Conservation (phyloP, 2,329 filamentous ascomycete genomes). For the Verticillium longisporum region DNA sequence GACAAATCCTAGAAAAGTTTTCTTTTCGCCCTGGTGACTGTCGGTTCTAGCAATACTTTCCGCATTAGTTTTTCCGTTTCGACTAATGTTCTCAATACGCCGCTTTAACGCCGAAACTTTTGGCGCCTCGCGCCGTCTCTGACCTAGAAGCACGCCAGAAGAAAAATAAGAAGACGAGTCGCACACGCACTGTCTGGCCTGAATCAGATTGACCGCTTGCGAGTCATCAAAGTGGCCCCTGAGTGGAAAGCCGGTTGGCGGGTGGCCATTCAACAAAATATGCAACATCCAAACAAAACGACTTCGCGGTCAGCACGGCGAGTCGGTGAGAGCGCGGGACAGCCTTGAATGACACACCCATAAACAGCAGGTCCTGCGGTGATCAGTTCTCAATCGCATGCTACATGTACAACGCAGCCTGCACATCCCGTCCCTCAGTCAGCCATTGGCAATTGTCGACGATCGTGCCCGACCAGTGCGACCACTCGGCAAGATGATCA, state of each 20-base stretch:
- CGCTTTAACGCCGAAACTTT: too few species aligned
- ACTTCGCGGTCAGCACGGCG: background rate
- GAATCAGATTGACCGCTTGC: background rate
- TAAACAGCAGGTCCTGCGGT: background rate
- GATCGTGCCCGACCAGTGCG: background rate
- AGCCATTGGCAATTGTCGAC: background rate
- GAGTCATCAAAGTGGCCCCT: background rate
- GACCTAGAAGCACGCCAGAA: background rate
- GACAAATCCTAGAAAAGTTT: too few species aligned
- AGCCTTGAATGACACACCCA: background rate
- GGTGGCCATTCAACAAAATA: background rate
- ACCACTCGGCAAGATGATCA: background rate
- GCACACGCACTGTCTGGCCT: too few species aligned
- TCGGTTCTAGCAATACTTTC: too few species aligned
- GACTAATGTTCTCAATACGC: too few species aligned
- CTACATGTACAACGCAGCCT: background rate
- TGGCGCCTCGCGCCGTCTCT: background rate
- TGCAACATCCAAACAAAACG: background rate
- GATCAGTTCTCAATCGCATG: background rate
- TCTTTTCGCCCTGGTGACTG: too few species aligned
- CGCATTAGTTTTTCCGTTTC: too few species aligned
- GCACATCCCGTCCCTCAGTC: background rate
- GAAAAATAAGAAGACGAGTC: background rate
- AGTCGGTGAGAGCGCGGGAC: background rate
- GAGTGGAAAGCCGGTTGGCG: background rate